A percentile compares a stretch with the other conserved stretches of the same genome.
Conservation (phyloP, 768 basidiomycete species). For the Candolleomyces eurysporus region DNA sequence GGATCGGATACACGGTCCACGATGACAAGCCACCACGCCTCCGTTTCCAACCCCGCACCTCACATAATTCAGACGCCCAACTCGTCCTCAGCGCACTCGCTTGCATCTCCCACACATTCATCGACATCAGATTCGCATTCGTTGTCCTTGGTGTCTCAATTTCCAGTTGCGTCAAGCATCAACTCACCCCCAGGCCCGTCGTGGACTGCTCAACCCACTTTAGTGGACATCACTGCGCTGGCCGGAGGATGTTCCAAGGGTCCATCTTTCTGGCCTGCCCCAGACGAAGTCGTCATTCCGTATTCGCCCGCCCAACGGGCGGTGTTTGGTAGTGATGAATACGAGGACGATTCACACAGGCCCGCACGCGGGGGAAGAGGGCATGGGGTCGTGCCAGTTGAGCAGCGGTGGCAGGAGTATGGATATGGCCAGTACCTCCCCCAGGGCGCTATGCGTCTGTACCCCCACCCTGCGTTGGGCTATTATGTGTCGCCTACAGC, state of each 20-base stretch:
- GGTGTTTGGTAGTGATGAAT: background rate
- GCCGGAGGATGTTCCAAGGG: background rate
- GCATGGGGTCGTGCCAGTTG: background rate
- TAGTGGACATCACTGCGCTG: background rate
- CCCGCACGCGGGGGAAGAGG: background rate
- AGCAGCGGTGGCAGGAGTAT: background rate
- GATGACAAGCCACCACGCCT: background rate
- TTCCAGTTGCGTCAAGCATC: background rate
- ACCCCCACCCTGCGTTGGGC: conserved; percentile 19
- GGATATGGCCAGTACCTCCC: background rate
- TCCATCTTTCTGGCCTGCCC: conserved; percentile 4
- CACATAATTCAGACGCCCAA: too few species aligned
- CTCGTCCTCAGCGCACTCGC: too few species aligned
- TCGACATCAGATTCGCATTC: background rate
- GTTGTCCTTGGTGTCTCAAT: background rate
- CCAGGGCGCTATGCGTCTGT: conserved; percentile 6
- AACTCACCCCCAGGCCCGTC: background rate
- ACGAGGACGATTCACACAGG: background rate
- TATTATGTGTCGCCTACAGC: conserved; percentile 16
- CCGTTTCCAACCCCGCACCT: background rate
- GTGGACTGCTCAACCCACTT: background rate
- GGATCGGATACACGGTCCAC: background rate
- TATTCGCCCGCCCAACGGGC: background rate
- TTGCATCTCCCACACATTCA: too few species aligned
- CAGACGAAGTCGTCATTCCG: conserved; percentile 7